These are phyloP conservation scores for Bisporella sp. DNA, from an alignment of 2,329 filamentous ascomycete genomes.

Conservation along the genomic window DNA sequence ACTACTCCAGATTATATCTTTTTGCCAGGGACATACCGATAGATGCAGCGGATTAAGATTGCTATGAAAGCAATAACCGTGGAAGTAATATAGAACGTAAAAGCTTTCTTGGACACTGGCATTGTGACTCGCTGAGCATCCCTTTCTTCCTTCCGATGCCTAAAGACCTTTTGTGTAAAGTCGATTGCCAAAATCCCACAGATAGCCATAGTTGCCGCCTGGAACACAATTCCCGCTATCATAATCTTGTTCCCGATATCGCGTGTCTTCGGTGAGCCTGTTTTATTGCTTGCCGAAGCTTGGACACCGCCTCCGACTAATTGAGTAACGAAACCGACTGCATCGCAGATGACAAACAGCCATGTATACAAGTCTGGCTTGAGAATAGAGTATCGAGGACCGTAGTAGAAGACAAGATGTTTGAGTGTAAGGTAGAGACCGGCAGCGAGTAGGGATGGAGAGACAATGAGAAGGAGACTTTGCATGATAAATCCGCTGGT, in stretches of 20 bases:
- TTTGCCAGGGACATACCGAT: not conserved
- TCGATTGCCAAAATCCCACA: slow-evolving; percentile 16
- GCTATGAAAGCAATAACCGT: not conserved
- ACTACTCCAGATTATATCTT: not conserved
- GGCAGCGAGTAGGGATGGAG: slow-evolving; percentile 47
- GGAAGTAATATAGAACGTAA: slow-evolving; percentile 1
- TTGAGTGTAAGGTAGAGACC: slow-evolving; percentile 57
- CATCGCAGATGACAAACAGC: slow-evolving; percentile 51
- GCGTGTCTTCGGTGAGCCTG: slow-evolving; percentile 19
- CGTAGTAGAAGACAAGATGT: slow-evolving; percentile 45
- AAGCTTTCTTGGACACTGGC: not conserved
- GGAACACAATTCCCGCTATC: slow-evolving; percentile 30
- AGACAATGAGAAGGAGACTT: slow-evolving; percentile 48
- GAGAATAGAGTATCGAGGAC: slow-evolving; percentile 43
- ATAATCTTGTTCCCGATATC: slow-evolving; percentile 27
- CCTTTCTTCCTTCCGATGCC: not conserved
- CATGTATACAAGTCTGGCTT: slow-evolving; percentile 45
- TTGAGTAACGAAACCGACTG: slow-evolving; percentile 49
- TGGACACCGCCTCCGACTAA: slow-evolving; percentile 50
- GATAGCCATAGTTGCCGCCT: slow-evolving; percentile 29
- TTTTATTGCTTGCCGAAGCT: slow-evolving; percentile 28
- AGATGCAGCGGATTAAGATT: slow-evolving; percentile 7
- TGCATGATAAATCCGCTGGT: slow-evolving; percentile 47
- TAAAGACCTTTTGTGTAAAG: slow-evolving; percentile 3
- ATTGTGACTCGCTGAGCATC: not conserved